Percentiles rank a stretch among this genome's conserved stretches.
Evolutionary conservation across 1,284 basidiomycete species (phyloP).

Genomic region (Dichomitus squalens): DNA sequence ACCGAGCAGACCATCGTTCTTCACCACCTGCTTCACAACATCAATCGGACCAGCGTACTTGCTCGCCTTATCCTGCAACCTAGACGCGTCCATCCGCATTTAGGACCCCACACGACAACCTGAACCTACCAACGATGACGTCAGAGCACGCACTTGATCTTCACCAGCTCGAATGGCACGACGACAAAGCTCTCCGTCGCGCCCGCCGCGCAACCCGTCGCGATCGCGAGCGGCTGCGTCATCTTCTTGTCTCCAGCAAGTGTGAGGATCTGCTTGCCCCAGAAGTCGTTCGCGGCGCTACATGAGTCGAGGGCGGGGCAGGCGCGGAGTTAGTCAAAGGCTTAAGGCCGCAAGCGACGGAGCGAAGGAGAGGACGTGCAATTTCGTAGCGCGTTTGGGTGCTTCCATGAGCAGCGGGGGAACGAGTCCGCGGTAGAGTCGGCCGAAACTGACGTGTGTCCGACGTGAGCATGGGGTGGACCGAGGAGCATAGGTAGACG

Average conservation of each 20-base stretch:
- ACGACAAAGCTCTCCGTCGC: slow-evolving; percentile 94
- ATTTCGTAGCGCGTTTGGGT: slow-evolving; percentile 98
- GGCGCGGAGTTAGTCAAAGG: slow-evolving; percentile 3
- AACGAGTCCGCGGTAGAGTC: slow-evolving; percentile 92
- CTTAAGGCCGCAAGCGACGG: not conserved
- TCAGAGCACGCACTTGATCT: slow-evolving; percentile 69
- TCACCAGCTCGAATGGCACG: slow-evolving; percentile 96
- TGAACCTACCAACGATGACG: not conserved
- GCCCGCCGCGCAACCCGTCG: slow-evolving; percentile 93
- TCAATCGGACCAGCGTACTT: slow-evolving; percentile 91
- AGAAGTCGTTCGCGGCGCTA: slow-evolving; percentile 89
- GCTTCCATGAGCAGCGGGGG: slow-evolving; percentile 96
- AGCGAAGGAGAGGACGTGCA: slow-evolving; percentile 50
- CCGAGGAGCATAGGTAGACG: slow-evolving; percentile 28
- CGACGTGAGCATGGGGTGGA: not conserved
- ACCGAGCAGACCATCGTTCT: slow-evolving; percentile 80
- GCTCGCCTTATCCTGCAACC: slow-evolving; percentile 90
- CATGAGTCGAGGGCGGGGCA: too few species aligned
- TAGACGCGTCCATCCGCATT: slow-evolving; percentile 28
- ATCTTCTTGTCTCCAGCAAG: slow-evolving; percentile 79
- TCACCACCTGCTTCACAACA: slow-evolving; percentile 80
- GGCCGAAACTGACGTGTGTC: slow-evolving; percentile 56
- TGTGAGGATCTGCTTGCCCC: slow-evolving; percentile 79
- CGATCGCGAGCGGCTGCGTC: slow-evolving; percentile 83
- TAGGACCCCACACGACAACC: not conserved